Percentiles rank a stretch among this genome's conserved stretches.
These are phyloP conservation scores for Ramaria sp. DNA, from an alignment of 768 basidiomycete species.

Conservation along the genomic window DNA sequence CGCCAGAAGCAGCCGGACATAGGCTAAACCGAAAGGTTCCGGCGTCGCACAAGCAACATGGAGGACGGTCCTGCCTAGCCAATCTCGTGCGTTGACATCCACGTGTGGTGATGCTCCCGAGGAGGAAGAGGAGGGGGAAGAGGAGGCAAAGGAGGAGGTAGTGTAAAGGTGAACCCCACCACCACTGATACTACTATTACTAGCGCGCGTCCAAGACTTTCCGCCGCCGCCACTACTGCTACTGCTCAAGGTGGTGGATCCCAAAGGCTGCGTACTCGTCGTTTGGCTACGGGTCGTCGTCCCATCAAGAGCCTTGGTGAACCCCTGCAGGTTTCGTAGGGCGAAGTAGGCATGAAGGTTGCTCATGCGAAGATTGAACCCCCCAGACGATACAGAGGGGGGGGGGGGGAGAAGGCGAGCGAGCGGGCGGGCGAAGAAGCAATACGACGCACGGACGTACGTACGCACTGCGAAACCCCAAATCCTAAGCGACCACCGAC, in stretches of 20 bases:
- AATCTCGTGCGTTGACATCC: slow-evolving; percentile 66
- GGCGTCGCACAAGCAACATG: slow-evolving; percentile 67
- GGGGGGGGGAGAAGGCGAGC: too few relatives aligned
- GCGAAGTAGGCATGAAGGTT: slow-evolving; percentile 63
- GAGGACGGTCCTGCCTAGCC: slow-evolving; percentile 64
- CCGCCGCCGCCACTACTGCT: slow-evolving; percentile 40
- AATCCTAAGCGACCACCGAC: too few relatives aligned
- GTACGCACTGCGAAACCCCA: too few relatives aligned
- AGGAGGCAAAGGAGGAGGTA: too few relatives aligned
- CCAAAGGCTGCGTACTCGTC: slow-evolving; percentile 17
- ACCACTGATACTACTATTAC: too few relatives aligned
- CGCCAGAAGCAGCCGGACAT: slow-evolving; percentile 61
- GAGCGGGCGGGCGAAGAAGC: too few relatives aligned
- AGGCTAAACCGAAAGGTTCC: slow-evolving; percentile 59
- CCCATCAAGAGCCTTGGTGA: slow-evolving; percentile 62
- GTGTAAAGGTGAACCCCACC: too few relatives aligned
- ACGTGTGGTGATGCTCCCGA: slow-evolving; percentile 15
- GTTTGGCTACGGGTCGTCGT: slow-evolving; percentile 28
- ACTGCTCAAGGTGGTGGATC: slow-evolving; percentile 21
- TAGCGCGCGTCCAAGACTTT: slow-evolving; percentile 42
- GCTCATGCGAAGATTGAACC: slow-evolving; percentile 14
- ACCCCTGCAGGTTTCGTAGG: slow-evolving; percentile 62
- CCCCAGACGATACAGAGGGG: too few relatives aligned
- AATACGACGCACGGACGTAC: too few relatives aligned
- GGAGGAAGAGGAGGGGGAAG: too few relatives aligned